These are phyloP conservation scores for Magnusiomyces paraingens DNA, from an alignment of 1,139 yeast genomes.

Conservation along the genomic window DNA sequence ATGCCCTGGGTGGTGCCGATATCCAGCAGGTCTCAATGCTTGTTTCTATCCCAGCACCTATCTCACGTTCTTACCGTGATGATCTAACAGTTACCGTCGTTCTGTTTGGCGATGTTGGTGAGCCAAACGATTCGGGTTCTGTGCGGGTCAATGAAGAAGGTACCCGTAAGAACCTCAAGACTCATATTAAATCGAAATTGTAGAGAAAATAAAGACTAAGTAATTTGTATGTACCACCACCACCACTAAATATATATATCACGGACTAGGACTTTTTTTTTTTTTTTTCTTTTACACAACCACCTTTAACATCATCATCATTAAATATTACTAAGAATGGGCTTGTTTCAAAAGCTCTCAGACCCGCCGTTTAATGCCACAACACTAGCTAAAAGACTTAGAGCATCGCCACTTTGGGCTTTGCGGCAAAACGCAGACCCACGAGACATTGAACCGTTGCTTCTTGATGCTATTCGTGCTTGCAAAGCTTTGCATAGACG, in stretches of 20 bases:
- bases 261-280: background rate
- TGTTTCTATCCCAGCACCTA: slow-evolving; percentile 88
- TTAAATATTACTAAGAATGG: background rate
- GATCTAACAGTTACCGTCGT: slow-evolving; percentile 94
- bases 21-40: slow-evolving; percentile 82
- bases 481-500: slow-evolving; percentile 8
- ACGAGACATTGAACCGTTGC: background rate
- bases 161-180: slow-evolving; percentile 15
- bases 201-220: background rate
- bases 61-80: slow-evolving; percentile 87
- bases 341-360: slow-evolving; percentile 12
- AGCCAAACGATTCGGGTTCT: slow-evolving; percentile 13
- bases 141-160: slow-evolving; percentile 15
- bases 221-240: background rate
- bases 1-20: slow-evolving; percentile 83
- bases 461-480: slow-evolving; percentile 12
- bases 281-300: background rate
- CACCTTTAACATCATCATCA: background rate
- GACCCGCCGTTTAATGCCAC: slow-evolving; percentile 15
- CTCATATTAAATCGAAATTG: slow-evolving; percentile 15
- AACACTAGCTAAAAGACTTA: slow-evolving; percentile 9
- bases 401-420: slow-evolving; percentile 10
- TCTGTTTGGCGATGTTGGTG: slow-evolving; percentile 58
- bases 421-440: background rate
- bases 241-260: background rate